Evolutionary conservation across 768 basidiomycete species (phyloP), one percentile per base, ranked within the genome.

Genomic region (Lentinula raphanica): DNA sequence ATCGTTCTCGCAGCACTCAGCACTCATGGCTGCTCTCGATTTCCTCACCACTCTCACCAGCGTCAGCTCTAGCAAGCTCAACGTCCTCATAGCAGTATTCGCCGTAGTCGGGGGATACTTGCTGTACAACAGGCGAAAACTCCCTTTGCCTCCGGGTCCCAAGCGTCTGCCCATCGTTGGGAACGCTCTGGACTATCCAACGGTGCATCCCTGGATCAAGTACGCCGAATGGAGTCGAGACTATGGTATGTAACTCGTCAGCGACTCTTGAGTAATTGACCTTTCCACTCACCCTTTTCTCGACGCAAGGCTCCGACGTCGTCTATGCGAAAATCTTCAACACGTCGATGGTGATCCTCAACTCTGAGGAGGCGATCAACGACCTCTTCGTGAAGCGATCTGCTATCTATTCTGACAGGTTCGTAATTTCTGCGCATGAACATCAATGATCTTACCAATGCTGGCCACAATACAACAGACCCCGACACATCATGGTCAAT

Each of bases 381-480:
- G 73, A 71, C 2, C 62, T 77, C 2, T 65, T 77, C n/a, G 71
- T 74, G 28, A 67, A 69, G 27, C 66, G 70, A 5, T 74, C 72
- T 0, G 61, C 64, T 6, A 70, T 71, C 12, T 74, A 76, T 60
- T 75, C 76, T 1, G 66, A 67, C 59, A 68, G 76, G 54, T 76
- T n/a, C 3, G 42, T 36, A 25, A n/a, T 6, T 9, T 15, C 17
- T n/a, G n/a, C n/a, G n/a, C n/a, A n/a, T n/a, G n/a, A n/a, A n/a
- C n/a, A n/a, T n/a, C n/a, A n/a, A n/a, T n/a, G n/a, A n/a, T n/a
- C n/a, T n/a, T n/a, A n/a, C n/a, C n/a, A n/a, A n/a, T n/a, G n/a
- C n/a, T n/a, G n/a, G n/a, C n/a, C n/a, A n/a, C n/a, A n/a, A n/a
- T n/a, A n/a, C n/a, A n/a, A n/a, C n/a, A 63, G 64, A 19, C 53